These are phyloP conservation scores for Euphorbia tirucalli DNA, from an alignment of 345 rosid genomes.

Conservation along the genomic window DNA sequence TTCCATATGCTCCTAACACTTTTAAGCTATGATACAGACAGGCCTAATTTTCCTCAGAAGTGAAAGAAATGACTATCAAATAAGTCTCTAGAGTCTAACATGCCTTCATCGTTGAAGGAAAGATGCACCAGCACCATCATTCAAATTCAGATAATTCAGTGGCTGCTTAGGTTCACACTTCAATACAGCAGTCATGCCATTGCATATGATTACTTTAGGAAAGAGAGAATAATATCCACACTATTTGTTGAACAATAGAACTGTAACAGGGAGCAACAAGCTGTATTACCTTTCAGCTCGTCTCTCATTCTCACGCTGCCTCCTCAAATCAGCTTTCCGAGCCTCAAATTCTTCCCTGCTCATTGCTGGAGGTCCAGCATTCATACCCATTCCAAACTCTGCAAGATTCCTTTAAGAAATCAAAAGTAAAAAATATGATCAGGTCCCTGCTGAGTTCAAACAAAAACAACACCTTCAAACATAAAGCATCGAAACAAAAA, in stretches of 20 bases:
- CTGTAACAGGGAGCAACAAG: neutral
- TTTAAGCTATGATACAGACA: neutral
- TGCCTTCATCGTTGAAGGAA: neutral
- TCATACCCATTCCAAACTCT: constrained; percentile 79
- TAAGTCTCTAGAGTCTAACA: too few relatives aligned
- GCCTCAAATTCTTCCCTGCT: constrained; percentile 92
- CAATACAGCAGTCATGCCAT: neutral
- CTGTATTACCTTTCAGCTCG: constrained; percentile 62
- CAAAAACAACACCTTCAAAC: neutral
- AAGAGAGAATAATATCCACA: neutral
- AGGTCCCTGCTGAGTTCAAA: neutral
- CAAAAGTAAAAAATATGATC: neutral
- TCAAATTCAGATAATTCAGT: neutral
- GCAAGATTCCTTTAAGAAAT: constrained; percentile 64
- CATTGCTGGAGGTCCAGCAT: constrained; percentile 72
- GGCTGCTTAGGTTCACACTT: neutral
- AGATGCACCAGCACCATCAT: too few relatives aligned
- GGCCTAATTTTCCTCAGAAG: neutral
- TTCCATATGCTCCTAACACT: neutral
- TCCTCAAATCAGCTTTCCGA: constrained; percentile 77
- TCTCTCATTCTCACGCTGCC: constrained; percentile 80
- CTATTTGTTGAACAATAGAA: neutral
- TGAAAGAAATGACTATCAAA: neutral
- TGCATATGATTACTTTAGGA: too few relatives aligned
- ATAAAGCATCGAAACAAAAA: neutral